phyloP scores from a whole-genome alignment of 1,284 basidiomycete genomes.

The Schizophyllum commune region DNA sequence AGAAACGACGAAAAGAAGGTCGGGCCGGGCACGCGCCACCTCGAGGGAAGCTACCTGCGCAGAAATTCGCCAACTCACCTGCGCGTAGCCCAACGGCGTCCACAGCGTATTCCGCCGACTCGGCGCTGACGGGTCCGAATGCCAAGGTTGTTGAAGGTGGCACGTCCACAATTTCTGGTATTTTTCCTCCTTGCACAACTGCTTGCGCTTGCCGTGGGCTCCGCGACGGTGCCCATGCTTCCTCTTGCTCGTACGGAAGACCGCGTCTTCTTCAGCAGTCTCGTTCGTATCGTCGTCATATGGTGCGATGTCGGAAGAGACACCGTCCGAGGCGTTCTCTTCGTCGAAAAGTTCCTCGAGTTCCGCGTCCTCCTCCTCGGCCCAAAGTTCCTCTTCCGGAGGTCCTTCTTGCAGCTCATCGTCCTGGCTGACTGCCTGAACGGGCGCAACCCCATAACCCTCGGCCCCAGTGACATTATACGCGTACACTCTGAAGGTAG shows the following conservation, averaged over 20 bases:
- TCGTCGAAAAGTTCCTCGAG: too few relatives aligned
- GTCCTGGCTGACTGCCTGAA: background rate
- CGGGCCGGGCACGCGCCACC: too few relatives aligned
- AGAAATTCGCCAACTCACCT: constrained; percentile 37
- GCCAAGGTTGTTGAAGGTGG: constrained; percentile 47
- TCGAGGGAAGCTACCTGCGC: too few relatives aligned
- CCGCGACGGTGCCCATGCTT: constrained; percentile 42
- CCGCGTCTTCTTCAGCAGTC: background rate
- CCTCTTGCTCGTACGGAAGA: constrained; percentile 12
- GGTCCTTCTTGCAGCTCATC: background rate
- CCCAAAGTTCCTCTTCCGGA: too few relatives aligned
- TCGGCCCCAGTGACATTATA: constrained; percentile 59
- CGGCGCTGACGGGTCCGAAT: constrained; percentile 60
- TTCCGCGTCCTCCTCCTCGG: too few relatives aligned
- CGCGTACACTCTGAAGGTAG: constrained; percentile 75
- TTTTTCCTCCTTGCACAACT: constrained; percentile 42
- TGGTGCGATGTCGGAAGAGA: background rate
- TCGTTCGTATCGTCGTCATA: background rate
- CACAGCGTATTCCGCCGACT: constrained; percentile 63
- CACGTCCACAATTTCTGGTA: constrained; percentile 54
- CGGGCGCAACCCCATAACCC: background rate
- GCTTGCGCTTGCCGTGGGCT: constrained; percentile 31
- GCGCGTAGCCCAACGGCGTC: constrained; percentile 75
- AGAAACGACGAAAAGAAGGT: too few relatives aligned
- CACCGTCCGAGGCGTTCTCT: background rate